Percentiles rank a stretch among this genome's conserved stretches.
Conservation (phyloP, 257 asterid genomes). For the Solanum ahanhuiri region DNA sequence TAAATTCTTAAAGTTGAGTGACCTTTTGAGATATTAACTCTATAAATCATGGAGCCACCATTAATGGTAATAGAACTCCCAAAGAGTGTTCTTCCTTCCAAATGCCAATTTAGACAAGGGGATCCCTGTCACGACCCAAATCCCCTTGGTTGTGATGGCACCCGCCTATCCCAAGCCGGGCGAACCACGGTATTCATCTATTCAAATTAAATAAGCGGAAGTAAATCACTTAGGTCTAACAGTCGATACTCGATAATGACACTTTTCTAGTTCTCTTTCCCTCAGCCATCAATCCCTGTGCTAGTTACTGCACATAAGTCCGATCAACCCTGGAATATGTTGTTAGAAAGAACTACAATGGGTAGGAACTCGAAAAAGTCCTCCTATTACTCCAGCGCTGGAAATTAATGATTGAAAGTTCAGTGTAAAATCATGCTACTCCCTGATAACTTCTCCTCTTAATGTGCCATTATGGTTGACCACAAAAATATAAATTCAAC, state of each 20-base stretch:
- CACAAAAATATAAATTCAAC: background rate
- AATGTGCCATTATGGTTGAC: background rate
- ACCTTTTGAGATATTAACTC: too few relatives aligned
- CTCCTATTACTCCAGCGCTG: background rate
- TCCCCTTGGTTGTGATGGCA: background rate
- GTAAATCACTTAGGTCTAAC: background rate
- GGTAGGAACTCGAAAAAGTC: background rate
- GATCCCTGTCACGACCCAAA: background rate
- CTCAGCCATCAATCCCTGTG: background rate
- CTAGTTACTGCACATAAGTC: background rate
- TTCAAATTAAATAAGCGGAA: background rate
- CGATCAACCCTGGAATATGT: background rate
- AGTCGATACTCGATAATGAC: background rate
- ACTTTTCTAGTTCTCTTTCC: background rate
- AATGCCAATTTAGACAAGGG: background rate
- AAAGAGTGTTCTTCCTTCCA: background rate
- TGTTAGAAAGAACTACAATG: background rate
- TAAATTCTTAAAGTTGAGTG: too few relatives aligned
- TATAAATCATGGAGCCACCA: background rate
- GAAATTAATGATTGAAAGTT: background rate
- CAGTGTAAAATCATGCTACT: background rate
- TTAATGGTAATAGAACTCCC: background rate
- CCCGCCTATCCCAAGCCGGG: background rate
- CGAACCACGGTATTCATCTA: background rate
- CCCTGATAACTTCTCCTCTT: background rate